These are phyloP conservation scores for Pseudogymnoascus sp. DNA, from an alignment of 2,329 filamentous ascomycete genomes.

Conservation along the genomic window DNA sequence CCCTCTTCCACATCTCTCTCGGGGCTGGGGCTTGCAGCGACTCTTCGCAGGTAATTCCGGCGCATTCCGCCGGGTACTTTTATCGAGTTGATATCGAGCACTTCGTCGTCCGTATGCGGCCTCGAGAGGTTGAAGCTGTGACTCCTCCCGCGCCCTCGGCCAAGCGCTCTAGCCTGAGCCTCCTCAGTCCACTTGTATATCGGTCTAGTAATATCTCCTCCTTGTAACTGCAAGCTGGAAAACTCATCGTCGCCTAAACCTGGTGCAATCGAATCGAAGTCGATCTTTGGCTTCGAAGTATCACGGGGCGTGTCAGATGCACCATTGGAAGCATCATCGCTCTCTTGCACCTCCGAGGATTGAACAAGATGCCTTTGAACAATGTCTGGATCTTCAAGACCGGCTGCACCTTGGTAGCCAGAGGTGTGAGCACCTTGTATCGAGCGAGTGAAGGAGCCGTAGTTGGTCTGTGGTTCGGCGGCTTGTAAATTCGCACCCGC, in stretches of 20 bases:
- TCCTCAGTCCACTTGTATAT: conserved; percentile 97
- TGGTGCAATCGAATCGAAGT: conserved; percentile 24
- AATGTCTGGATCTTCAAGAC: conserved; percentile 83
- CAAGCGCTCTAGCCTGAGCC: conserved; percentile 56
- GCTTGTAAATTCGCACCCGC: conserved; percentile 31
- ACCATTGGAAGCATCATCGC: conserved; percentile 16
- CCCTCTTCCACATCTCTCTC: conserved; percentile 27
- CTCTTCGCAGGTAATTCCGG: conserved; percentile 75
- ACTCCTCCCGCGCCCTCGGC: conserved; percentile 57
- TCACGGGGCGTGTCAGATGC: conserved; percentile 29
- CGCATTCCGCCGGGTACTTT: conserved; percentile 90
- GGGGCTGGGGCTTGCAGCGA: conserved; percentile 54
- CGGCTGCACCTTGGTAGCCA: conserved; percentile 41
- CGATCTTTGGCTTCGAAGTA: conserved; percentile 26
- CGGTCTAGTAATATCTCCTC: conserved; percentile 86
- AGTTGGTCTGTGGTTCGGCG: conserved; percentile 56
- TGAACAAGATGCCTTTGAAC: conserved; percentile 81
- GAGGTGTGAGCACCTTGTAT: conserved; percentile 28
- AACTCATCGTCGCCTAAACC: conserved; percentile 67
- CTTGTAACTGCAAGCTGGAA: conserved; percentile 84
- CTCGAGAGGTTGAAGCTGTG: conserved; percentile 77
- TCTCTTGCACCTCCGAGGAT: conserved; percentile 42
- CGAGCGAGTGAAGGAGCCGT: conserved; percentile 66
- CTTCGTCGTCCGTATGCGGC: conserved; percentile 69
- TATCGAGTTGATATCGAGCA: conserved; percentile 80